These are phyloP conservation scores for Crithidia thermophila DNA, from an alignment of 208 protist species.

Conservation along the genomic window DNA sequence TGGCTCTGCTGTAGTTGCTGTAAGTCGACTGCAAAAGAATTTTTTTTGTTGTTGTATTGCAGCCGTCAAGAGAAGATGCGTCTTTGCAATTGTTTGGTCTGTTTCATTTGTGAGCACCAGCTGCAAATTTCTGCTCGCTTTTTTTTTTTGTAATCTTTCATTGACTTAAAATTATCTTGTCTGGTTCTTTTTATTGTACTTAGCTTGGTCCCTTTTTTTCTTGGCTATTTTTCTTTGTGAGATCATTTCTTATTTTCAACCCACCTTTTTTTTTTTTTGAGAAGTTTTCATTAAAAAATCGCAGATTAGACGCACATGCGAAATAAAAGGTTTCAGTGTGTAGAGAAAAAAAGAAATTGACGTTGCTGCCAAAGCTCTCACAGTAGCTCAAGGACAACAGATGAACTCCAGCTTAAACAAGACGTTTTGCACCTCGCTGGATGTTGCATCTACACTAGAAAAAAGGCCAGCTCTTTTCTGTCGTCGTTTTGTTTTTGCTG, in stretches of 20 bases:
- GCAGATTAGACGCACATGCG: too few relatives aligned
- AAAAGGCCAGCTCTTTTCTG: background rate
- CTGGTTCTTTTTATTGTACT: background rate
- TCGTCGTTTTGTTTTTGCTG: background rate
- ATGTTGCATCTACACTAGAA: too few relatives aligned
- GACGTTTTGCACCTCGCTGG: too few relatives aligned
- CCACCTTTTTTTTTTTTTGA: background rate
- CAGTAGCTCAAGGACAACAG: too few relatives aligned
- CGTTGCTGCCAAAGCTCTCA: too few relatives aligned
- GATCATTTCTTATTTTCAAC: background rate
- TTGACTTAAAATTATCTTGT: background rate
- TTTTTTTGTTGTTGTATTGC: background rate
- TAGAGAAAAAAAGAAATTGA: too few relatives aligned
- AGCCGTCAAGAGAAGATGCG: background rate
- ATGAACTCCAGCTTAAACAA: too few relatives aligned
- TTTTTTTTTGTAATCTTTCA: slow-evolving; percentile 8
- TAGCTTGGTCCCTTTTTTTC: background rate
- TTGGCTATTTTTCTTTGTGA: background rate
- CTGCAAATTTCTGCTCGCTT: slow-evolving; percentile 4
- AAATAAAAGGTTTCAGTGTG: too few relatives aligned
- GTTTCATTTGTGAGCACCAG: too few relatives aligned
- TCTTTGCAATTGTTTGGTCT: background rate
- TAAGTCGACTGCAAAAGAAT: background rate
- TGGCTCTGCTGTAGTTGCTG: background rate
- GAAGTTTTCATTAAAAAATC: background rate